phyloP scores from a whole-genome alignment of 306 rosid species.

The Gastrolobium bilobum region DNA sequence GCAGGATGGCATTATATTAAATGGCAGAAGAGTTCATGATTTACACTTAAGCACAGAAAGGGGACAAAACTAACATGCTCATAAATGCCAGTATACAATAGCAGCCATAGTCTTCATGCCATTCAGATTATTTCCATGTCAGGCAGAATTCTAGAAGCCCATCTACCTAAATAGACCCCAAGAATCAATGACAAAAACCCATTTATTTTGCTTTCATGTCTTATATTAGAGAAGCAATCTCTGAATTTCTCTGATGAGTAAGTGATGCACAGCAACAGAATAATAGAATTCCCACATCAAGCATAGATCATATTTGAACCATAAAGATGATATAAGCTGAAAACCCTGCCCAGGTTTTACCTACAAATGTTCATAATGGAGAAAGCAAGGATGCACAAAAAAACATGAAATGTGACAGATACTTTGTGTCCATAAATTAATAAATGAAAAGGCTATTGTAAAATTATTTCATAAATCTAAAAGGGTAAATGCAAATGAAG shows the following conservation, averaged over 20 bases:
- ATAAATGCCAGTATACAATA: conserved; percentile 25
- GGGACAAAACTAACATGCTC: neutral
- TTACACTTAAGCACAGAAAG: neutral
- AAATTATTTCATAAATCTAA: neutral
- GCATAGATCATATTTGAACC: conserved; percentile 6
- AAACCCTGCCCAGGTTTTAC: conserved; percentile 15
- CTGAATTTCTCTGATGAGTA: too few species aligned
- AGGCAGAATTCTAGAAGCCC: conserved; percentile 17
- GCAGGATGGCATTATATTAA: too few species aligned
- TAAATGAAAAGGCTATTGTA: neutral
- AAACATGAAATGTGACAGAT: neutral
- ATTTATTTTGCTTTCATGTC: neutral
- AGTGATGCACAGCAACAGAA: neutral
- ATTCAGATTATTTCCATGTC: neutral
- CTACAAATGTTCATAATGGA: neutral
- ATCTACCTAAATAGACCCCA: neutral
- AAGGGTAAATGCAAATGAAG: conserved; percentile 21
- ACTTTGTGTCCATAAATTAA: neutral
- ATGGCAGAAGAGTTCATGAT: conserved; percentile 4
- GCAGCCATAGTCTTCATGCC: neutral
- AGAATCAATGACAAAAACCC: conserved; percentile 19
- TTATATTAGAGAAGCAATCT: too few species aligned
- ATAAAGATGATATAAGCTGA: neutral
- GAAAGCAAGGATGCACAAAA: conserved; percentile 3
- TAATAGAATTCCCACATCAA: neutral